Conservation (phyloP, 352 stramenopile species). For the Elongisporangium anandrum region DNA sequence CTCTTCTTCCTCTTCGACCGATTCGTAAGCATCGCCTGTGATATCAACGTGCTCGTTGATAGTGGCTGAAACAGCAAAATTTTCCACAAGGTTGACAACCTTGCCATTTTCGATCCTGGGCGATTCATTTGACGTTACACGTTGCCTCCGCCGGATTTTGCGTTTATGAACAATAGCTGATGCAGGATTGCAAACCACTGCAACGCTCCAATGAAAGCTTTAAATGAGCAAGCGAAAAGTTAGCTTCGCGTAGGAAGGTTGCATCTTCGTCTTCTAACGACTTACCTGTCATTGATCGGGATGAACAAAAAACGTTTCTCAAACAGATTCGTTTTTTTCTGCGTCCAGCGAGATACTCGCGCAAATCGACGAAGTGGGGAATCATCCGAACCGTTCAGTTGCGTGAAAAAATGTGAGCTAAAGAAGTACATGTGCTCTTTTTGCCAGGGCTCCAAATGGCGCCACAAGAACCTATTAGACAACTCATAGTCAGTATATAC, state of each 20-base stretch:
- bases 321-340: slow-evolving; percentile 81
- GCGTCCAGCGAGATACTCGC: slow-evolving; percentile 76
- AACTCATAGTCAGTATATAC: not conserved
- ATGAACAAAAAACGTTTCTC: slow-evolving; percentile 86
- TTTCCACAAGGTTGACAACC: slow-evolving; percentile 29
- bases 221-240: not conserved
- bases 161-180: slow-evolving; percentile 58
- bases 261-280: not conserved
- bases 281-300: slow-evolving; percentile 86
- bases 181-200: slow-evolving; percentile 81
- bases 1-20: slow-evolving; percentile 45
- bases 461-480: slow-evolving; percentile 52
- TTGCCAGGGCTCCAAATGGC: slow-evolving; percentile 56
- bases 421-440: slow-evolving; percentile 88
- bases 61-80: slow-evolving; percentile 12
- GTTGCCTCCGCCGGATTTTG: slow-evolving; percentile 14
- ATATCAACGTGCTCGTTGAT: not conserved
- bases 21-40: slow-evolving; percentile 4
- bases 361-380: slow-evolving; percentile 20
- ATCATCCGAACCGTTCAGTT: slow-evolving; percentile 66
- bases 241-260: not conserved
- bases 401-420: slow-evolving; percentile 95
- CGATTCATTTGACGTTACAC: not conserved
- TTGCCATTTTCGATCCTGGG: slow-evolving; percentile 3
- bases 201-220: slow-evolving; percentile 89